Conservation (phyloP, 768 basidiomycete genomes). For the Boletus rubropictus region DNA sequence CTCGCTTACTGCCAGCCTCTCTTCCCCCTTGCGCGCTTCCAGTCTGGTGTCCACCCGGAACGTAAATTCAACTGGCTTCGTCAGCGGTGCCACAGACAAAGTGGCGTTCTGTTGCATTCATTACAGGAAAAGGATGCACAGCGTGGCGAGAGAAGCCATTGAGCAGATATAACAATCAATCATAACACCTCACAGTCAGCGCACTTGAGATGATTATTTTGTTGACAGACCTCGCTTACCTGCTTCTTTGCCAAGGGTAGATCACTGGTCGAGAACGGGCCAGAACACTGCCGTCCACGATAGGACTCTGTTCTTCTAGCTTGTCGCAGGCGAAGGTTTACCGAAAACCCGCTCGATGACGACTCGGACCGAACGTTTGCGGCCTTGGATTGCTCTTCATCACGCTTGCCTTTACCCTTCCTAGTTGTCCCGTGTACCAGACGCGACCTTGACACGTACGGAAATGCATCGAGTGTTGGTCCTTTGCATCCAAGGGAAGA, state of each 20-base stretch:
- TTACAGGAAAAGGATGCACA: slow-evolving; percentile 17
- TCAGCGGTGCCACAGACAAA: slow-evolving; percentile 31
- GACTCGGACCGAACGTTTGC: background rate
- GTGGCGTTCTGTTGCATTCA: slow-evolving; percentile 19
- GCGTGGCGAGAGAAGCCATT: slow-evolving; percentile 1
- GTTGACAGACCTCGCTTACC: slow-evolving; percentile 28
- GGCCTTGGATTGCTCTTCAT: slow-evolving; percentile 2
- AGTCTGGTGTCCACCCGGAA: slow-evolving; percentile 47
- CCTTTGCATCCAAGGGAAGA: slow-evolving; percentile 11
- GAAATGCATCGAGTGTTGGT: slow-evolving; percentile 14
- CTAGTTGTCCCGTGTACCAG: slow-evolving; percentile 7
- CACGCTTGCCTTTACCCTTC: slow-evolving; percentile 12
- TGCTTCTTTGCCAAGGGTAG: slow-evolving; percentile 24
- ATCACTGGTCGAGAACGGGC: slow-evolving; percentile 17
- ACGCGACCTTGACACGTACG: slow-evolving; percentile 16
- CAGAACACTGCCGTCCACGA: slow-evolving; percentile 8
- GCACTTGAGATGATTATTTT: slow-evolving; percentile 18
- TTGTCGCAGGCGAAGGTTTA: slow-evolving; percentile 1
- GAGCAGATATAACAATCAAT: slow-evolving; percentile 3
- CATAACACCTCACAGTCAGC: slow-evolving; percentile 20
- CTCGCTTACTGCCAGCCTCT: slow-evolving; percentile 24
- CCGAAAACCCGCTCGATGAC: slow-evolving; percentile 3
- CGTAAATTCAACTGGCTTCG: slow-evolving; percentile 47
- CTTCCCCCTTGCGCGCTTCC: slow-evolving; percentile 41
- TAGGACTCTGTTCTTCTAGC: background rate